phyloP scores from a whole-genome alignment of 2,329 filamentous ascomycete genomes.

The Aspergillus sp. region DNA sequence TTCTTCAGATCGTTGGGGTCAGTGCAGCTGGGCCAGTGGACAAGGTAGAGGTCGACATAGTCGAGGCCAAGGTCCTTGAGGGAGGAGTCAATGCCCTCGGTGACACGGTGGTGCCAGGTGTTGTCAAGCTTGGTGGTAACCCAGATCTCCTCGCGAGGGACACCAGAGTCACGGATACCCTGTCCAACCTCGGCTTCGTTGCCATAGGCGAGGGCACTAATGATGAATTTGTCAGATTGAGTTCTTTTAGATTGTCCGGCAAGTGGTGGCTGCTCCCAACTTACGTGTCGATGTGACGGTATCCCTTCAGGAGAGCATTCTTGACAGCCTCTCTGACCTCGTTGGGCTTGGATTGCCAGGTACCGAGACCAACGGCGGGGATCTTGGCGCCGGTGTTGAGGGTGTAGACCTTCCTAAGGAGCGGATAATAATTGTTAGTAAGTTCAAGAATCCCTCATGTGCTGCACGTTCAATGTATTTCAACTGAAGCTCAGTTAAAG shows the following conservation, averaged over 20 bases:
- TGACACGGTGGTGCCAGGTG: slow-evolving; percentile 63
- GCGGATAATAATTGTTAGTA: slow-evolving; percentile 1
- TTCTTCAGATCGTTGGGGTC: slow-evolving; percentile 55
- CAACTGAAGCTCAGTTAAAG: too few species aligned
- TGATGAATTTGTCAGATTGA: slow-evolving; percentile 1
- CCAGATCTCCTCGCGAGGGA: slow-evolving; percentile 68
- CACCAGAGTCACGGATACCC: slow-evolving; percentile 66
- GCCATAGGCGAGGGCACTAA: slow-evolving; percentile 52
- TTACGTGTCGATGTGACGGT: slow-evolving; percentile 58
- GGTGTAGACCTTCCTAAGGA: slow-evolving; percentile 42
- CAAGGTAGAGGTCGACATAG: slow-evolving; percentile 72
- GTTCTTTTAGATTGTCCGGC: neutral
- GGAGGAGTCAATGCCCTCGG: slow-evolving; percentile 63
- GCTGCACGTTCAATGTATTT: too few species aligned
- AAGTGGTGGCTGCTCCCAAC: slow-evolving; percentile 20
- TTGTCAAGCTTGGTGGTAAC: slow-evolving; percentile 71
- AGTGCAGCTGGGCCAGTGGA: slow-evolving; percentile 66
- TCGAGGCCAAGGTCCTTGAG: slow-evolving; percentile 65
- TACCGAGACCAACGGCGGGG: slow-evolving; percentile 55
- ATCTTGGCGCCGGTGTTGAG: slow-evolving; percentile 54
- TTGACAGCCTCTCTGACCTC: slow-evolving; percentile 54
- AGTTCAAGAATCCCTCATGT: neutral
- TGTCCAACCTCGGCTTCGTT: slow-evolving; percentile 69
- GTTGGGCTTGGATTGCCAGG: slow-evolving; percentile 57
- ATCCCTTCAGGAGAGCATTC: slow-evolving; percentile 53